These are phyloP conservation scores for Annulohypoxylon stygium DNA, from an alignment of 495 filamentous ascomycete species.

Conservation along the genomic window DNA sequence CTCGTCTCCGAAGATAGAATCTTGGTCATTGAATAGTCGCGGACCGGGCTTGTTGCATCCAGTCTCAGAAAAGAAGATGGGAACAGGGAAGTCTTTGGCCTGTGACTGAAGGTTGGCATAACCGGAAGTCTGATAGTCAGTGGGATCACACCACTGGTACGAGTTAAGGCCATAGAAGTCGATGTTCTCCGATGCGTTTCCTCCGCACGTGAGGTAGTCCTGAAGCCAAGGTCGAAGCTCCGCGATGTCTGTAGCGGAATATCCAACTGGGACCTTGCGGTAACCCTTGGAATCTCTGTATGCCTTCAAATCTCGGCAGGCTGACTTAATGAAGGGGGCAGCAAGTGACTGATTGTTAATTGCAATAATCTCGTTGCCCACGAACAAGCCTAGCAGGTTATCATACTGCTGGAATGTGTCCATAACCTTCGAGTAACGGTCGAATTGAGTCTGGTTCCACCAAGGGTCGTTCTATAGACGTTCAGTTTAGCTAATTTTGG, in stretches of 20 bases:
- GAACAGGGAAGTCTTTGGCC: slow-evolving; percentile 70
- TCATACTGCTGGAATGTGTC: slow-evolving; percentile 83
- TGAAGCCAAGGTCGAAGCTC: slow-evolving; percentile 86
- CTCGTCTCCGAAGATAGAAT: slow-evolving; percentile 76
- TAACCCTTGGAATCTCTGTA: slow-evolving; percentile 84
- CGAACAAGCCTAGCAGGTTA: slow-evolving; percentile 84
- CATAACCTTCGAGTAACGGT: slow-evolving; percentile 76
- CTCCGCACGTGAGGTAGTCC: slow-evolving; percentile 85
- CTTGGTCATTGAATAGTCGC: slow-evolving; percentile 81
- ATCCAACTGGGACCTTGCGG: slow-evolving; percentile 85
- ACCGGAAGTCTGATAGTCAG: slow-evolving; percentile 73
- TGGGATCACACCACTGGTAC: slow-evolving; percentile 88
- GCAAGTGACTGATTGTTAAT: slow-evolving; percentile 70
- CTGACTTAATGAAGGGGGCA: slow-evolving; percentile 86
- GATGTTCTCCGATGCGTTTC: slow-evolving; percentile 74
- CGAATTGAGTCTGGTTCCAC: slow-evolving; percentile 79
- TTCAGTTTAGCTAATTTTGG: slow-evolving; percentile 28
- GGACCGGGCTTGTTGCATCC: slow-evolving; percentile 78
- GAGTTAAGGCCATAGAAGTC: slow-evolving; percentile 91
- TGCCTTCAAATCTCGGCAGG: slow-evolving; percentile 82
- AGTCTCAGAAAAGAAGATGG: slow-evolving; percentile 89
- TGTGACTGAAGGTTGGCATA: slow-evolving; percentile 73
- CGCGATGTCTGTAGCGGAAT: slow-evolving; percentile 90
- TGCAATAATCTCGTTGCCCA: slow-evolving; percentile 88
- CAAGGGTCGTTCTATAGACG: slow-evolving; percentile 60